Base-by-base conservation (phyloP, 371 early-diverging fungal genomes). In the Lichtheimia ramosa region DNA sequence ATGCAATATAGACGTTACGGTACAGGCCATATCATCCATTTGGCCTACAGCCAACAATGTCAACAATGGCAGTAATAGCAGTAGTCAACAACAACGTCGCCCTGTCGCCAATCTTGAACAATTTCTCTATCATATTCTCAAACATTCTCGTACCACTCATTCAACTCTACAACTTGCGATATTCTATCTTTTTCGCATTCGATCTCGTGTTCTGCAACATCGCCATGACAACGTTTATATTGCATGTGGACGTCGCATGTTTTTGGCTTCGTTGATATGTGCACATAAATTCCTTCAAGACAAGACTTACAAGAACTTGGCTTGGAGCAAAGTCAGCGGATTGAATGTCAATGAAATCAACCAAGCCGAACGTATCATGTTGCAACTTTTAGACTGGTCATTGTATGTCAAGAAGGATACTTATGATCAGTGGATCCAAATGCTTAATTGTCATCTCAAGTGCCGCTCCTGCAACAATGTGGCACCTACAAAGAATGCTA, bases 241-340 rank as follows among this genome's bases (percentile, higher is more conserved):
- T 6, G 61, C 70, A 16, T 91, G 92, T 58, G 90, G 91, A 3
- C 81, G 91, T 25, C 89, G 92, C 56, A 91, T 92, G 89, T 92
- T 90, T 68, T 71, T 91, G 18, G 91, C 90, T 39, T 87, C 91
- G 5, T 64, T 92, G 48, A 88, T 92, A 53, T 79, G 85, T 58
- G 92, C 92, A 10, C 89, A 89, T 50, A 92, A 92, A 67, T 92
- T 88, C 61, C 82, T 90, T 60, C 84, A 84, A 62, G 93, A 92
- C 75, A 83, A 85, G 58, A 87, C 92, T 43, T 92, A 89, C 73
- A 88, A 91, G 24, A 92, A 91, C 77, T 83, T 82, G 48, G 89
- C 90, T 18, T 92, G 92, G 93, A 83, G 87, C 56, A 88, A 89
- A 74, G 83, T 92, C 50, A 88, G 90, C 40, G 83, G 87, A 62